Conservation (phyloP, 495 filamentous ascomycete genomes). For the Penicillium ochrochloron region DNA sequence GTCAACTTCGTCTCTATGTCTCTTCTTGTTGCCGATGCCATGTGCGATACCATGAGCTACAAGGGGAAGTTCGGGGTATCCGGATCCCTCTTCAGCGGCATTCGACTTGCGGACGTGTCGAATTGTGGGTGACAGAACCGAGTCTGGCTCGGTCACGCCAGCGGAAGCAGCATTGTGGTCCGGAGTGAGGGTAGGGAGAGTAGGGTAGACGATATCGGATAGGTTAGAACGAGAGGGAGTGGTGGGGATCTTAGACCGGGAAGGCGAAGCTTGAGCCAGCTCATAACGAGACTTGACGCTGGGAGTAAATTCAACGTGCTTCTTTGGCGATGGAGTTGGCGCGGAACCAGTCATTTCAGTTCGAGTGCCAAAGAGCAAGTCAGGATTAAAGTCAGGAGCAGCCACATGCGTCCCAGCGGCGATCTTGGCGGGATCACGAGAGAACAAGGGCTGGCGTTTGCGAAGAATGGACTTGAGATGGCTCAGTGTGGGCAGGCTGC, state of each 20-base stretch:
- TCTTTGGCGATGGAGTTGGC: slow-evolving; percentile 54
- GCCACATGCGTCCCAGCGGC: slow-evolving; percentile 64
- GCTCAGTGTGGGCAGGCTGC: slow-evolving; percentile 43
- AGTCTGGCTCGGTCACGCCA: slow-evolving; percentile 2
- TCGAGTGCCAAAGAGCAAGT: slow-evolving; percentile 48
- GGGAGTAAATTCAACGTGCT: slow-evolving; percentile 65
- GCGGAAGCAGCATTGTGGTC: slow-evolving; percentile 30
- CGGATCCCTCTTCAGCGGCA: slow-evolving; percentile 12
- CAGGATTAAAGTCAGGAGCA: slow-evolving; percentile 50
- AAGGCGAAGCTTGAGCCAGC: slow-evolving; percentile 43
- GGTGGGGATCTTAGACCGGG: slow-evolving; percentile 49
- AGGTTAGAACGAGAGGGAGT: slow-evolving; percentile 27
- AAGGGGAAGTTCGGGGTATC: slow-evolving; percentile 43
- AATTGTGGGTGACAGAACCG: slow-evolving; percentile 35
- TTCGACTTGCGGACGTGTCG: slow-evolving; percentile 45
- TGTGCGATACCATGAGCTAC: slow-evolving; percentile 74
- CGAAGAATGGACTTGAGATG: slow-evolving; percentile 67
- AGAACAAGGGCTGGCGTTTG: slow-evolving; percentile 63
- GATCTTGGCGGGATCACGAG: slow-evolving; percentile 61
- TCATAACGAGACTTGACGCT: slow-evolving; percentile 53
- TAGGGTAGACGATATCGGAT: slow-evolving; percentile 49
- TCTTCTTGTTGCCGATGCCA: slow-evolving; percentile 76
- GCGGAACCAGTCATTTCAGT: slow-evolving; percentile 32
- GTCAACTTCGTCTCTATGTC: slow-evolving; percentile 57
- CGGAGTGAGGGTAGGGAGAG: slow-evolving; percentile 46